Evolutionary conservation across 2,329 filamentous ascomycete species (phyloP).

Genomic region (Alternaria burnsii): DNA sequence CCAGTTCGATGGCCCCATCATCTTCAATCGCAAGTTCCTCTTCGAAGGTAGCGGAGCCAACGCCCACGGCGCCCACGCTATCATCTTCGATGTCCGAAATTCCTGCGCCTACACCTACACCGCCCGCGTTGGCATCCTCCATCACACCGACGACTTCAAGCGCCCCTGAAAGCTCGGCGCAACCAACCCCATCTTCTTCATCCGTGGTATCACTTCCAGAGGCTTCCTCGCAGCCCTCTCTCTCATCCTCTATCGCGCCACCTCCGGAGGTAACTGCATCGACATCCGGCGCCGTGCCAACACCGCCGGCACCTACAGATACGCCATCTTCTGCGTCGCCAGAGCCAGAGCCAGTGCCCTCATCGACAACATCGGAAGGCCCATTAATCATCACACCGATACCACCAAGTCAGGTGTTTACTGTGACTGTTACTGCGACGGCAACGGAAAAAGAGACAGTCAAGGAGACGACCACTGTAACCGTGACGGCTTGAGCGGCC

Average conservation of each 20-base stretch:
- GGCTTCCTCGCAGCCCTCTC: neutral
- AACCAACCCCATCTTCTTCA: neutral
- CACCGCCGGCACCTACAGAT: conserved; percentile 4
- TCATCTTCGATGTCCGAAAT: neutral
- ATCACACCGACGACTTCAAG: neutral
- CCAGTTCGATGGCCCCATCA: neutral
- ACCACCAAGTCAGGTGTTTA: conserved; percentile 44
- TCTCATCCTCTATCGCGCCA: neutral
- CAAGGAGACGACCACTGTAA: conserved; percentile 37
- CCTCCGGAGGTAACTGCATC: neutral
- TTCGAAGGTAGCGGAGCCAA: neutral
- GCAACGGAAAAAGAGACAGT: conserved; percentile 43
- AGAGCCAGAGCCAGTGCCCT: conserved; percentile 9
- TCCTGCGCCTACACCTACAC: neutral
- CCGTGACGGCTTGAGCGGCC: conserved; percentile 26
- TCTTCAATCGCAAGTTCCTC: neutral
- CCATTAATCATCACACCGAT: conserved; percentile 47
- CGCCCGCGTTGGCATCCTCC: neutral
- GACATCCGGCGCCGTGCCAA: neutral
- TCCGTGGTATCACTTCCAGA: neutral
- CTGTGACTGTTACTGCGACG: conserved; percentile 44
- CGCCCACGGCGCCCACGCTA: neutral
- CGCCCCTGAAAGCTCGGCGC: conserved; percentile 3
- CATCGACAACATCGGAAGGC: conserved; percentile 30
- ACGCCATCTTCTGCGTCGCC: conserved; percentile 5